A percentile compares a stretch with the other conserved stretches of the same genome.
Evolutionary conservation across 73 alveolate genomes (phyloP).

Genomic region (Symbiodinium pilosum): DNA sequence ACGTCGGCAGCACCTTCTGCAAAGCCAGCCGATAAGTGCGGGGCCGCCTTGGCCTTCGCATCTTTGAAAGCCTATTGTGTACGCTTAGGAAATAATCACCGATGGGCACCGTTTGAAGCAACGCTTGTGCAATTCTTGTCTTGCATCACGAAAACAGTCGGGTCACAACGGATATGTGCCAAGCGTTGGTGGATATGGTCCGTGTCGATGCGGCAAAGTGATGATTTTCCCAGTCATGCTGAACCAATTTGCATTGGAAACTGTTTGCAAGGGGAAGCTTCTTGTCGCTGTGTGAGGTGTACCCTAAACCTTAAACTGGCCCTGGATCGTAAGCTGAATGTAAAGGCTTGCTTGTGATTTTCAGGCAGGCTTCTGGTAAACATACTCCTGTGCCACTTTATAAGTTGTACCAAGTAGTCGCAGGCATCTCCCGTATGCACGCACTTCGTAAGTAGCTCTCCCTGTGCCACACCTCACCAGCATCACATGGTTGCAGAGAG

Average conservation of each 20-base stretch:
- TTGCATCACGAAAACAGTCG: no score
- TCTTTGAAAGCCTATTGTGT: not conserved
- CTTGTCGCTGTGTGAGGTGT: not conserved
- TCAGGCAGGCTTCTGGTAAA: no score
- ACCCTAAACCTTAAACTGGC: no score
- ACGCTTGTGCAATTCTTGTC: no score
- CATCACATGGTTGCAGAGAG: not conserved
- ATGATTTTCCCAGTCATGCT: slow-evolving; percentile 3
- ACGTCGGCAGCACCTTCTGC: not conserved
- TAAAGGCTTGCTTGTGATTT: no score
- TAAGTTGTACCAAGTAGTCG: no score
- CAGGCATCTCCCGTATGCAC: no score
- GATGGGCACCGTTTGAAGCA: slow-evolving; percentile 4
- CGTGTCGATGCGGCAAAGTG: slow-evolving; percentile 22
- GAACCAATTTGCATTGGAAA: slow-evolving; percentile 1
- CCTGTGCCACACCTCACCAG: not conserved
- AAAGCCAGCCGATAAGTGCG: slow-evolving; percentile 1
- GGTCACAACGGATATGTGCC: no score
- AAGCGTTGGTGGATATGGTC: not conserved
- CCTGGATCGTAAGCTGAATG: no score
- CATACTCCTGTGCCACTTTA: no score
- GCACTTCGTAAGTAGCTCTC: no score
- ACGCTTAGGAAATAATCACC: not conserved
- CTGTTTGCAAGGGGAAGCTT: slow-evolving; percentile 24
- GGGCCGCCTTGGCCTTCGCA: not conserved